Evolutionary conservation across 129 eudicot genomes (phyloP).

Genomic region (Helianthus annuus): DNA sequence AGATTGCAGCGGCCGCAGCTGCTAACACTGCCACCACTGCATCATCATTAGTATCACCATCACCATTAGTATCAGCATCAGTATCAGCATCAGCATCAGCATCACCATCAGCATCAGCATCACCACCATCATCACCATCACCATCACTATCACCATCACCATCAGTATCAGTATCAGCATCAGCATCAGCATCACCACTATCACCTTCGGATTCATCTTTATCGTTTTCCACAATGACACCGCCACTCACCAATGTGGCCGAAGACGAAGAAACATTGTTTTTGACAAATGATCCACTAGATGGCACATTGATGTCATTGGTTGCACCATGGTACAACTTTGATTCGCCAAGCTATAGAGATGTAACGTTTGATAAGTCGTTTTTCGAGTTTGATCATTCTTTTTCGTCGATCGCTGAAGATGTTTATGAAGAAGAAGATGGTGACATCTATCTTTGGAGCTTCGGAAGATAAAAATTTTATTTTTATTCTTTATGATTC

Average conservation of each 20-base stretch:
- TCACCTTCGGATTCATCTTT: constrained; percentile 30
- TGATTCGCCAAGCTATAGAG: constrained; percentile 56
- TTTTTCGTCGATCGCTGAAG: constrained; percentile 33
- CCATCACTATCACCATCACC: neutral
- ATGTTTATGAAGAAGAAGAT: constrained; percentile 48
- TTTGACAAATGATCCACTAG: constrained; percentile 35
- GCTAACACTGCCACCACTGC: constrained; percentile 12
- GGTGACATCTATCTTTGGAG: constrained; percentile 70
- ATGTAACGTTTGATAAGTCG: constrained; percentile 54
- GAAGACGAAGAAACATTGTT: constrained; percentile 37
- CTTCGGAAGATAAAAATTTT: constrained; percentile 52
- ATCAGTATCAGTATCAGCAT: neutral
- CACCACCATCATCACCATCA: constrained; percentile 6
- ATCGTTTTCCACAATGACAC: constrained; percentile 27
- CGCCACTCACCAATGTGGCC: neutral
- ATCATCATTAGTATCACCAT: constrained; percentile 9
- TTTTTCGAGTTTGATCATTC: constrained; percentile 43
- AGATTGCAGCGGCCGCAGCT: constrained; percentile 80
- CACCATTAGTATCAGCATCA: constrained; percentile 3
- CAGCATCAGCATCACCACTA: neutral
- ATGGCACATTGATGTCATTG: constrained; percentile 39
- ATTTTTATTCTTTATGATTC: constrained; percentile 20
- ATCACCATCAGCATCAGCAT: neutral
- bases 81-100: no score
- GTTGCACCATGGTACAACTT: constrained; percentile 62